A percentile compares a stretch with the other conserved stretches of the same genome.
phyloP scores from a whole-genome alignment of 345 rosid species.

The Salix udensis region DNA sequence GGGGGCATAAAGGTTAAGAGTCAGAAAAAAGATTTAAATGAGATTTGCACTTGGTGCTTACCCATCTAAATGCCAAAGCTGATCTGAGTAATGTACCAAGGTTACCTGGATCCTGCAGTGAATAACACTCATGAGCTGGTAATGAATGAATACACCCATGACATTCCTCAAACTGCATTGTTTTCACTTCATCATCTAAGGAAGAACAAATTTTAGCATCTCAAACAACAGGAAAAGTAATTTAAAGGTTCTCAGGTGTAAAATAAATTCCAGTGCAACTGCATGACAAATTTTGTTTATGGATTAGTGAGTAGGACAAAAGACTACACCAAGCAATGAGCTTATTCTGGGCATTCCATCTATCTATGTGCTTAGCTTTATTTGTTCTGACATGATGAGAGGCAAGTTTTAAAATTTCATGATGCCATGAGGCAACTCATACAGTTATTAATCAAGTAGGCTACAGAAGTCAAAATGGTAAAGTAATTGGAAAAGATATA shows the following conservation, averaged over 20 bases:
- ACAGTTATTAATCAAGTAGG: not conserved
- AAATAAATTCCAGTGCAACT: not conserved
- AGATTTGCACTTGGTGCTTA: conserved; percentile 29
- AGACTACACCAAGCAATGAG: not conserved
- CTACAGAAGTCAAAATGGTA: not conserved
- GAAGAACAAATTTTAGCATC: conserved; percentile 1
- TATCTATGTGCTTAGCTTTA: not conserved
- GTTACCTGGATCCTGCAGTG: conserved; percentile 88
- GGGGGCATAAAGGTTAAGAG: not conserved
- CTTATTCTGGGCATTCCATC: not conserved
- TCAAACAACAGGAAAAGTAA: conserved; percentile 1
- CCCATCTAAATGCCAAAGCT: conserved; percentile 89
- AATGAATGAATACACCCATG: conserved; percentile 6
- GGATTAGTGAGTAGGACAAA: not conserved
- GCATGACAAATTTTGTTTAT: not conserved
- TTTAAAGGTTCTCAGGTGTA: not conserved
- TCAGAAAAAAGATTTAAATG: not conserved
- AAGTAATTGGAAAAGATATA: not conserved
- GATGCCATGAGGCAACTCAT: not conserved
- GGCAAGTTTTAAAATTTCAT: not conserved
- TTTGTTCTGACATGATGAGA: too few relatives aligned
- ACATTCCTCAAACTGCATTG: conserved; percentile 2
- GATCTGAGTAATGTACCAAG: conserved; percentile 87
- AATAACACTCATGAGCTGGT: conserved; percentile 22
- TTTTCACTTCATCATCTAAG: not conserved